Evolutionary conservation across 352 stramenopile genomes (phyloP), one percentile per base, ranked within the genome.

Genomic region (Phytophthora constricta): DNA sequence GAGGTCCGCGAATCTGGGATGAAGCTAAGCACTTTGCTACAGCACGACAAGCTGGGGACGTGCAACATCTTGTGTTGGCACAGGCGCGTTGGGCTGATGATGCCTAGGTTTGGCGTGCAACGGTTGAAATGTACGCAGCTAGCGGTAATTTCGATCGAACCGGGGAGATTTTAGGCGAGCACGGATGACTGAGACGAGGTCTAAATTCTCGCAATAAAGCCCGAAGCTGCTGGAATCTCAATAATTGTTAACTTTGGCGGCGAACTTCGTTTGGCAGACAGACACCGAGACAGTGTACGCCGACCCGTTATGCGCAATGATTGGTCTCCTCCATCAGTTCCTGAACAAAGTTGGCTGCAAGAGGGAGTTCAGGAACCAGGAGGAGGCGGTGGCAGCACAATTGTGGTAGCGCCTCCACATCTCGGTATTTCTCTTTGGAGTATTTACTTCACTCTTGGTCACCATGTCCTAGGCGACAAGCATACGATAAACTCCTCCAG

Each of bases 381-480:
- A n/a, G 48, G 52, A 37, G 28, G 50, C 19, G n/a, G 37, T n/a
- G 47, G 47, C 11, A 59, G 51, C 31, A 88, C 41, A 1, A 34
- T 61, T 0, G 55, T 74, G 4, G 56, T 58, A 1, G 58, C 55
- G 1, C 34, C 50, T 48, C 58, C 83, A 3, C 95, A 92, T 4
- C 70, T 79, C 14, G 96, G 96, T 3, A 89, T 99, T 41, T 98
- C 90, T 0, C 61, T 96, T 4, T 84, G 89, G 23, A 95, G 95
- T 46, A 91, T 98, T 34, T 95, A 98, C 41, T 99, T 98, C 69
- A 98, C n/a, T n/a, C n/a, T n/a, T n/a, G n/a, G n/a, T n/a, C n/a
- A n/a, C n/a, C n/a, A n/a, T n/a, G n/a, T n/a, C n/a, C n/a, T n/a
- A n/a, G n/a, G n/a, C n/a, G n/a, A n/a, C n/a, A n/a, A n/a, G n/a